Evolutionary conservation across 345 rosid species (phyloP).

Genomic region (Sisymbrium altissimum): DNA sequence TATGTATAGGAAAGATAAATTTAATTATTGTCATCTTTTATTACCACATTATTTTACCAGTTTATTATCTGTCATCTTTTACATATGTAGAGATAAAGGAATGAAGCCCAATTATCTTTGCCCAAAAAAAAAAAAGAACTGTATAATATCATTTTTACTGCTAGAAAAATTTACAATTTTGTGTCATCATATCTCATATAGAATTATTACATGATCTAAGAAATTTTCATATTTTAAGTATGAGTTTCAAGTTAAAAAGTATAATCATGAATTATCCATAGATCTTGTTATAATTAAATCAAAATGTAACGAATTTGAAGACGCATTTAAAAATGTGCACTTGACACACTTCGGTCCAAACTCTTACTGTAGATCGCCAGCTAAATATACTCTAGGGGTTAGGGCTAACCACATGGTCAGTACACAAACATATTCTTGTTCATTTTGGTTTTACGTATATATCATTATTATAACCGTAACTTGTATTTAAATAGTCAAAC

Average conservation of each 20-base stretch:
- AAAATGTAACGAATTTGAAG: neutral
- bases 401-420: constrained; percentile 27
- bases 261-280: neutral
- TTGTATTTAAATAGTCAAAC: neutral
- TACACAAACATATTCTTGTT: neutral
- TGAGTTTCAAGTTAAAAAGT: neutral
- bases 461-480: neutral
- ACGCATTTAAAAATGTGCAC: neutral
- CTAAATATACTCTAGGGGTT: constrained; percentile 6
- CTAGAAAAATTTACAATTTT: too few relatives aligned
- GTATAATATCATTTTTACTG: too few relatives aligned
- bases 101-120: too few relatives aligned
- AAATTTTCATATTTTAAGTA: neutral
- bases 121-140: too few relatives aligned
- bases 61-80: too few relatives aligned
- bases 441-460: constrained; percentile 7
- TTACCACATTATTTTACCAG: too few relatives aligned
- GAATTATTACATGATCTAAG: too few relatives aligned
- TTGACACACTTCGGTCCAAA: constrained; percentile 15
- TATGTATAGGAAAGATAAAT: too few relatives aligned
- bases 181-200: too few relatives aligned
- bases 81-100: too few relatives aligned
- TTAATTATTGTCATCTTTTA: too few relatives aligned
- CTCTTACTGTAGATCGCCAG: constrained; percentile 1
- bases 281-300: neutral